Evolutionary conservation across 2,329 filamentous ascomycete genomes (phyloP).

Genomic region (Penicillium corylophilum): DNA sequence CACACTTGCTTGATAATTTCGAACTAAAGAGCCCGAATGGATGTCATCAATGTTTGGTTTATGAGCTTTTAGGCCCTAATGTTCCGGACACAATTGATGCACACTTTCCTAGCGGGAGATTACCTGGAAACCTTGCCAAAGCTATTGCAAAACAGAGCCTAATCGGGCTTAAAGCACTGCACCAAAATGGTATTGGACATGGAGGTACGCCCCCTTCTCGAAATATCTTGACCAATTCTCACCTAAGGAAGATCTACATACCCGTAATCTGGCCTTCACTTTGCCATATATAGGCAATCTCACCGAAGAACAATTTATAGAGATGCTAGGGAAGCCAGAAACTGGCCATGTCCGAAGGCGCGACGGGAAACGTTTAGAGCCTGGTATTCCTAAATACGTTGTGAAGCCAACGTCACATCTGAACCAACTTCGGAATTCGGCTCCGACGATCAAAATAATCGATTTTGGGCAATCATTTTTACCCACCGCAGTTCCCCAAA

Average conservation of each 20-base stretch:
- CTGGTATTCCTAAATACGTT: constrained; percentile 26
- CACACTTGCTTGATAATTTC: constrained; percentile 41
- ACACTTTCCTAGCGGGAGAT: constrained; percentile 34
- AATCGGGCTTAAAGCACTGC: constrained; percentile 39
- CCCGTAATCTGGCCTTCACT: constrained; percentile 29
- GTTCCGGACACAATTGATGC: constrained; percentile 39
- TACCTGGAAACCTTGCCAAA: constrained; percentile 45
- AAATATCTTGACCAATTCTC: no score
- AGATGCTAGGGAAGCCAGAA: constrained; percentile 27
- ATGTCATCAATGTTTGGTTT: constrained; percentile 49
- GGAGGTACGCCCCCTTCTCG: no score
- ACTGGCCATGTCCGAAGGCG: constrained; percentile 22
- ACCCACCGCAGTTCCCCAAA: constrained; percentile 18
- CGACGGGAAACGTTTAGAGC: constrained; percentile 24
- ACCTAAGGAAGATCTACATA: constrained; percentile 27
- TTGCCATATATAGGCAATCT: constrained; percentile 15
- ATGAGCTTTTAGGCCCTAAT: constrained; percentile 43
- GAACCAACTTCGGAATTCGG: constrained; percentile 11
- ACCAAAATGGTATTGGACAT: constrained; percentile 42
- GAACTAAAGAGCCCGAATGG: constrained; percentile 46
- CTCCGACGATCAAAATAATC: constrained; percentile 31
- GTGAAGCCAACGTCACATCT: constrained; percentile 18
- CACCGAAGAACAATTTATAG: constrained; percentile 19
- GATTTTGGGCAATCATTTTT: constrained; percentile 43
- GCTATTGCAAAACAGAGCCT: constrained; percentile 42